Evolutionary conservation across 2,329 filamentous ascomycete genomes (phyloP).

Genomic region (Exophiala oligosperma): DNA sequence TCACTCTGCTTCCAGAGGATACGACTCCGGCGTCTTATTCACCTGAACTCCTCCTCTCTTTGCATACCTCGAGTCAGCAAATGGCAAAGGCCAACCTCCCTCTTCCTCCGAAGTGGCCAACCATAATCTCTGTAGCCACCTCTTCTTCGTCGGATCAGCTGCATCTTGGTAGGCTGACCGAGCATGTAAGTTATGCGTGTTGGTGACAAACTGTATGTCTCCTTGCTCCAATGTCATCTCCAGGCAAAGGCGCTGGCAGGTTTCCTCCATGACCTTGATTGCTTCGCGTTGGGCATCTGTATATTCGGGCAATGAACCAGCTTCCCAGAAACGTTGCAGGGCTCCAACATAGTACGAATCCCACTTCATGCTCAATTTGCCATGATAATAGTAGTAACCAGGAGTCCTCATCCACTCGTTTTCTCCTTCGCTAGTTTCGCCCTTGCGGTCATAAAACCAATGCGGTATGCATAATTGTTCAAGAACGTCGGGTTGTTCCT

Average conservation of each 20-base stretch:
- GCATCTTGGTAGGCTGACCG: conserved; percentile 77
- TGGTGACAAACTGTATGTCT: conserved; percentile 83
- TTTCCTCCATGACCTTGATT: conserved; percentile 69
- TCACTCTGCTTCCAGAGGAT: conserved; percentile 1
- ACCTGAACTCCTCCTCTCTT: conserved; percentile 89
- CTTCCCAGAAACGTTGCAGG: conserved; percentile 70
- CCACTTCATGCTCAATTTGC: conserved; percentile 64
- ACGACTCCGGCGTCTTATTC: conserved; percentile 61
- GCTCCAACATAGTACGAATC: conserved; percentile 85
- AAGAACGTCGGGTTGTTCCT: conserved; percentile 73
- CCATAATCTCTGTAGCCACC: conserved; percentile 83
- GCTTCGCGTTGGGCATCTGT: conserved; percentile 69
- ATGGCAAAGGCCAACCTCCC: conserved; percentile 81
- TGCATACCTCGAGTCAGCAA: conserved; percentile 76
- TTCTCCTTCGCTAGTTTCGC: conserved; percentile 72
- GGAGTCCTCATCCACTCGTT: conserved; percentile 70
- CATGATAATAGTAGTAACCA: conserved; percentile 70
- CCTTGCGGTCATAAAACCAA: conserved; percentile 92
- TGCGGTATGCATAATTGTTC: conserved; percentile 71
- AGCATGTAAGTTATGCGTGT: conserved; percentile 76
- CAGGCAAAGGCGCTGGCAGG: conserved; percentile 68
- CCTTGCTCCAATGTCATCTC: conserved; percentile 88
- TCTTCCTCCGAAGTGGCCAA: conserved; percentile 76
- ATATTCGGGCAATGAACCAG: conserved; percentile 71
- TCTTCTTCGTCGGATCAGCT: conserved; percentile 45